Evolutionary conservation across 2,329 filamentous ascomycete genomes (phyloP).

Genomic region (Aspergillus latus): DNA sequence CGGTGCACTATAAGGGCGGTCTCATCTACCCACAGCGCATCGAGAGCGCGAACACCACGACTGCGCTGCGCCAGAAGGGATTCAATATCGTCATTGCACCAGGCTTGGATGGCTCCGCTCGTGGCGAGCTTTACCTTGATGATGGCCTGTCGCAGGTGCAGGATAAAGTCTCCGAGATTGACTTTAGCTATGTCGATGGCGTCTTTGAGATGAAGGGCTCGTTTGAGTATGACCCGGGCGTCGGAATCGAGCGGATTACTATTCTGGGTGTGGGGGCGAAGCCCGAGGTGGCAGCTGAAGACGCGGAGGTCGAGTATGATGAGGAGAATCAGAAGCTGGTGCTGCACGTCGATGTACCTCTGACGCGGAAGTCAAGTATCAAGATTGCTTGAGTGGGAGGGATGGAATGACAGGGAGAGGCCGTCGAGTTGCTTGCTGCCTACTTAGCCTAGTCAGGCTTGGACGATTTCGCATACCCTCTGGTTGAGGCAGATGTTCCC

Average conservation of each 20-base stretch:
- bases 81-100: conserved; percentile 1
- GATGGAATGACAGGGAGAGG: too few species aligned
- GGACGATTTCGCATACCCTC: too few species aligned
- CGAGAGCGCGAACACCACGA: not conserved
- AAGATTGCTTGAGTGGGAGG: not conserved
- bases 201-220: conserved; percentile 2
- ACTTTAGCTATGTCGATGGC: not conserved
- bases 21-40: not conserved
- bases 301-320: conserved; percentile 14
- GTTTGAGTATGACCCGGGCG: conserved; percentile 3
- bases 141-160: not conserved
- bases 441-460: too few species aligned
- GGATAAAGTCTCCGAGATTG: conserved; percentile 2
- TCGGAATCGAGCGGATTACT: not conserved
- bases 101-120: not conserved
- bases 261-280: conserved; percentile 6
- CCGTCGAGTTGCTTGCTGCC: too few species aligned
- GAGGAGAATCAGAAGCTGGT: conserved; percentile 17
- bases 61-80: not conserved
- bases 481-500: too few species aligned
- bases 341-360: conserved; percentile 19
- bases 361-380: conserved; percentile 1
- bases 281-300: conserved; percentile 1
- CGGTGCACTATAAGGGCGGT: not conserved
- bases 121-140: not conserved